A percentile compares a stretch with the other conserved stretches of the same genome.
Conservation (phyloP, 352 stramenopile genomes). For the Hyaloperonospora brassicae region DNA sequence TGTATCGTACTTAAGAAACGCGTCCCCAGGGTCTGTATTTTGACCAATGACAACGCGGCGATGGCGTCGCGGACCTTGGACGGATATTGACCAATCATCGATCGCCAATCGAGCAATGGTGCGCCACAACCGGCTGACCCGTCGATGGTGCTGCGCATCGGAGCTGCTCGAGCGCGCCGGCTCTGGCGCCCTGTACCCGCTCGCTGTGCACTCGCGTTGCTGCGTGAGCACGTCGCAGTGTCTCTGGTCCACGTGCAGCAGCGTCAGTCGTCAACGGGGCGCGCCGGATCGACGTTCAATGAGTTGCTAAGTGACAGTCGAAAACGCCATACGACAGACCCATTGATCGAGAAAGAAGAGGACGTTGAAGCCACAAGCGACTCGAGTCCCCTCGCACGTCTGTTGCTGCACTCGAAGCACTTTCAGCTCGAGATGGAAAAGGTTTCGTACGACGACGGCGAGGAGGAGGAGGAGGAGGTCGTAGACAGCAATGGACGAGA, state of each 20-base stretch:
- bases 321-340: too few species aligned
- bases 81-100: constrained; percentile 8
- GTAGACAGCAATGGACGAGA: not conserved
- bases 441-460: constrained; percentile 14
- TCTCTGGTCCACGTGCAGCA: not conserved
- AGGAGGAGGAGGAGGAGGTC: constrained; percentile 3
- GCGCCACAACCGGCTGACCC: not conserved
- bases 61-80: too few species aligned
- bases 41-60: constrained; percentile 2
- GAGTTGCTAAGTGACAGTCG: too few species aligned
- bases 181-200: not conserved
- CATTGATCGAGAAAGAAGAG: not conserved
- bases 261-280: constrained; percentile 1
- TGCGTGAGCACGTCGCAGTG: not conserved
- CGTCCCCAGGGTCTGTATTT: not conserved
- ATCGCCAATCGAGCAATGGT: not conserved
- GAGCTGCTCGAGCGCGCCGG: constrained; percentile 12
- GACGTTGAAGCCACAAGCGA: constrained; percentile 17
- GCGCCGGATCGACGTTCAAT: constrained; percentile 8
- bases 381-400: constrained; percentile 53
- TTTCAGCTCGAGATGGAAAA: constrained; percentile 38
- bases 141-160: not conserved
- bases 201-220: not conserved
- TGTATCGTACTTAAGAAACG: not conserved
- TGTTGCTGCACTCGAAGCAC: constrained; percentile 58